A percentile compares a stretch with the other conserved stretches of the same genome.
phyloP scores from a whole-genome alignment of 768 basidiomycete species.

The Asterophora lycoperdoides region DNA sequence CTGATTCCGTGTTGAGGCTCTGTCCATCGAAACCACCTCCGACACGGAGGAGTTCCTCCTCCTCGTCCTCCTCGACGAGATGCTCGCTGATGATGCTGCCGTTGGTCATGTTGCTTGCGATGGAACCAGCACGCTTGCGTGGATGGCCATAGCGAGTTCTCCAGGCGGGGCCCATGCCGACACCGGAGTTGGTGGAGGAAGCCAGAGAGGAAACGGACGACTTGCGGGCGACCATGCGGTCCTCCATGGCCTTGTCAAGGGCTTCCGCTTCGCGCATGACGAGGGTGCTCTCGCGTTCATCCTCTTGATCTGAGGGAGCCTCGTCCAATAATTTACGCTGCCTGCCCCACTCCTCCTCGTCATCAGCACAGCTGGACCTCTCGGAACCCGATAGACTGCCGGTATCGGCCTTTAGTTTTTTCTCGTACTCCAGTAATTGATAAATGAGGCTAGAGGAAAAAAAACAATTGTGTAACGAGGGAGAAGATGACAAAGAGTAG shows the following conservation, averaged over 20 bases:
- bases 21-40: constrained; percentile 58
- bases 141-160: constrained; percentile 51
- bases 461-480: constrained; percentile 16
- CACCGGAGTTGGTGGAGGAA: constrained; percentile 49
- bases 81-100: constrained; percentile 76
- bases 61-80: constrained; percentile 79
- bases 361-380: constrained; percentile 51
- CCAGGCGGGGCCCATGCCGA: constrained; percentile 68
- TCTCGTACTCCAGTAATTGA: constrained; percentile 90
- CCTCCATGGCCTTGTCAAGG: constrained; percentile 85
- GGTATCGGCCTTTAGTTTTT: constrained; percentile 51
- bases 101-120: constrained; percentile 64
- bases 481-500: constrained; percentile 12
- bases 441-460: constrained; percentile 70
- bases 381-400: constrained; percentile 52
- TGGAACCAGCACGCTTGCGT: constrained; percentile 70
- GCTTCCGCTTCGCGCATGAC: constrained; percentile 77
- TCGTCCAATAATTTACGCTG: constrained; percentile 60
- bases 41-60: constrained; percentile 63
- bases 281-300: constrained; percentile 51
- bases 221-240: constrained; percentile 72
- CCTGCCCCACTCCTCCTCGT: constrained; percentile 81
- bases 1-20: constrained; percentile 29
- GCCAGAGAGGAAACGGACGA: constrained; percentile 61
- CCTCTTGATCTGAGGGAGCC: constrained; percentile 42